Conservation (phyloP, 2,329 filamentous ascomycete genomes). For the Aspergillus sp. region DNA sequence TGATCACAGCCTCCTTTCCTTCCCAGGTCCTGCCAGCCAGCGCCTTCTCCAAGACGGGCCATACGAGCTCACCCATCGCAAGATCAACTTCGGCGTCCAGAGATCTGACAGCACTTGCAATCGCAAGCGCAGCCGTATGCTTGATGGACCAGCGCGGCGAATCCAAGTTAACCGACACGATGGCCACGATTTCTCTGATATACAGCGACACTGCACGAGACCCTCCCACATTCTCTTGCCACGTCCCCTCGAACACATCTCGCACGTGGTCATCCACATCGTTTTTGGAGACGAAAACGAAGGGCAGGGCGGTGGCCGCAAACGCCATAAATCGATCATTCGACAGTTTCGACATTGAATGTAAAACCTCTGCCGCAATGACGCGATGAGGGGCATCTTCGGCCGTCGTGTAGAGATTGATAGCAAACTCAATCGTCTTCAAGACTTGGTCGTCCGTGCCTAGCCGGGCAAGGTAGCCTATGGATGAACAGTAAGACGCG, state of each 20-base stretch:
- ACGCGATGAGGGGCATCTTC: constrained; percentile 68
- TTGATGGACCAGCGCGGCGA: constrained; percentile 84
- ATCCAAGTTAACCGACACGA: constrained; percentile 60
- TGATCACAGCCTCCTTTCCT: constrained; percentile 77
- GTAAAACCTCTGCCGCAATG: constrained; percentile 72
- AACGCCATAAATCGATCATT: constrained; percentile 78
- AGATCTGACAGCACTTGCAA: constrained; percentile 62
- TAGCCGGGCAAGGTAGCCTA: constrained; percentile 70
- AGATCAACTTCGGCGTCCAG: constrained; percentile 50
- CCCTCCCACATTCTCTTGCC: constrained; percentile 84
- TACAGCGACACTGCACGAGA: constrained; percentile 74
- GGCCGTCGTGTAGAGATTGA: constrained; percentile 68
- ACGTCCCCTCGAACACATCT: constrained; percentile 73
- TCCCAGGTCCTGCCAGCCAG: constrained; percentile 84
- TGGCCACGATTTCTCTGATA: constrained; percentile 65
- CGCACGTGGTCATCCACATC: constrained; percentile 72
- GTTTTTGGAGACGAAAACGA: constrained; percentile 79
- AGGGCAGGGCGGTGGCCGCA: constrained; percentile 66
- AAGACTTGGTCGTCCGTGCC: constrained; percentile 52
- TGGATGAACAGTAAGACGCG: constrained; percentile 74
- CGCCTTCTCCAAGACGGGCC: constrained; percentile 75
- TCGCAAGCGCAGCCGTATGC: constrained; percentile 72
- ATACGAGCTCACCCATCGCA: constrained; percentile 55
- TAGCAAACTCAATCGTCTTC: constrained; percentile 45
- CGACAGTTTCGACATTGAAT: constrained; percentile 74